Evolutionary conservation across 2,329 filamentous ascomycete species (phyloP), one percentile per base, ranked within the genome.

Genomic region (Aspergillus pseudoviridinutans): DNA sequence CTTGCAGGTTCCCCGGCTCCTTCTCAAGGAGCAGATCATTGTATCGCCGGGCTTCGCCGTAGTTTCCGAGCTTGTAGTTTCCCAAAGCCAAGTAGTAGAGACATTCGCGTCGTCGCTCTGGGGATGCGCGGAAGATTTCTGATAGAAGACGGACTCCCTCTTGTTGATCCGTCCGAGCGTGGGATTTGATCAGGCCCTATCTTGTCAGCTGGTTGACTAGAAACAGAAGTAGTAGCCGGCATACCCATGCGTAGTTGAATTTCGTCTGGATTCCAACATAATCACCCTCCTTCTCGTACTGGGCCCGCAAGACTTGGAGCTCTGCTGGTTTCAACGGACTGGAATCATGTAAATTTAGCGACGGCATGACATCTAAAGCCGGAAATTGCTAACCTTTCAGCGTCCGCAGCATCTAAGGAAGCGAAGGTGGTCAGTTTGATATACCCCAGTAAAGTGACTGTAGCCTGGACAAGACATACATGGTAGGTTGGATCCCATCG

Each of bases 181-280:
- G 87, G 61, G 93, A 97, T 81, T 97, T 99, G 69, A 99, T 96
- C 65, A 99, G 84, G 65, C 94, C 94, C 92, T 96, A 61, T 32
- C 12, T 3, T 22, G 38, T 41, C 27, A 41, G 52, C 14, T 2
- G 38, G n/a, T 29, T 3, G n/a, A n/a, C 24, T 10, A 12, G 1
- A 50, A 10, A 12, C 8, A 20, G 17, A 42, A 8, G 3, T 22
- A 44, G n/a, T 14, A 29, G 41, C 12, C 38, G 38, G 66, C 81
- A 57, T 85, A 96, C 92, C 94, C 94, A 99, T 72, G 94, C 93
- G 76, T 93, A 97, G 86, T 99, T 99, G 85, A 99, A 99, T 75
- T 97, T 97, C 61, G 94, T 99, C 77, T 99, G 94, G 44, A 99
- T 85, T 59, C 93, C 92, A 60, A 96, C 93, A 81, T 96, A 95